A percentile compares a stretch with the other conserved stretches of the same genome.
These are phyloP conservation scores for Sugiyamaella novakii DNA, from an alignment of 1,139 yeast species.

Conservation along the genomic window DNA sequence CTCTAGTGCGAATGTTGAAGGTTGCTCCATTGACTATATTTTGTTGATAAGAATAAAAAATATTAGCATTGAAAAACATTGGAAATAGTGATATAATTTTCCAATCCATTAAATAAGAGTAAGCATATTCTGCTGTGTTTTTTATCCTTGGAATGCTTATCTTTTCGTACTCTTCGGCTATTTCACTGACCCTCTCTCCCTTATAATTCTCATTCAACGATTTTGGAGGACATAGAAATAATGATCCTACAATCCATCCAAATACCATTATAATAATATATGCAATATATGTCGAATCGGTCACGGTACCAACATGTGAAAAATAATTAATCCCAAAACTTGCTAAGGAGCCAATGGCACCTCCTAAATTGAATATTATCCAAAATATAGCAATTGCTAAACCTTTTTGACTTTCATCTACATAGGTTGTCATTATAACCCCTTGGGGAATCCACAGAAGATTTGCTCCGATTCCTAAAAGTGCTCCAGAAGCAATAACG, in stretches of 20 bases:
- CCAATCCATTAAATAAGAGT: conserved; percentile 26
- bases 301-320: conserved; percentile 28
- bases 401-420: conserved; percentile 58
- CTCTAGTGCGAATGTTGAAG: conserved; percentile 58
- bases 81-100: conserved; percentile 48
- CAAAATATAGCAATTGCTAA: conserved; percentile 59
- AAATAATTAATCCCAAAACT: conserved; percentile 32
- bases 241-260: conserved; percentile 30
- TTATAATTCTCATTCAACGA: conserved; percentile 18
- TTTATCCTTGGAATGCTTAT: conserved; percentile 12
- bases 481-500: conserved; percentile 63
- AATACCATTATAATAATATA: conserved; percentile 32
- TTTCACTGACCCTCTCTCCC: conserved; percentile 23
- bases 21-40: conserved; percentile 57
- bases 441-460: conserved; percentile 62
- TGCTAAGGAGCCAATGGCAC: conserved; percentile 45
- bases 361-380: conserved; percentile 65
- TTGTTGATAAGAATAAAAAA: conserved; percentile 64
- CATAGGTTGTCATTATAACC: conserved; percentile 58
- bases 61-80: conserved; percentile 61
- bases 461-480: conserved; percentile 59
- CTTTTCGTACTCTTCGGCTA: conserved; percentile 16
- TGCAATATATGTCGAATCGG: conserved; percentile 33
- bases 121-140: conserved; percentile 19
- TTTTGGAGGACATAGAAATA: conserved; percentile 26